Evolutionary conservation across 1,284 basidiomycete genomes (phyloP).

Genomic region (Nidula niveotomentosa): DNA sequence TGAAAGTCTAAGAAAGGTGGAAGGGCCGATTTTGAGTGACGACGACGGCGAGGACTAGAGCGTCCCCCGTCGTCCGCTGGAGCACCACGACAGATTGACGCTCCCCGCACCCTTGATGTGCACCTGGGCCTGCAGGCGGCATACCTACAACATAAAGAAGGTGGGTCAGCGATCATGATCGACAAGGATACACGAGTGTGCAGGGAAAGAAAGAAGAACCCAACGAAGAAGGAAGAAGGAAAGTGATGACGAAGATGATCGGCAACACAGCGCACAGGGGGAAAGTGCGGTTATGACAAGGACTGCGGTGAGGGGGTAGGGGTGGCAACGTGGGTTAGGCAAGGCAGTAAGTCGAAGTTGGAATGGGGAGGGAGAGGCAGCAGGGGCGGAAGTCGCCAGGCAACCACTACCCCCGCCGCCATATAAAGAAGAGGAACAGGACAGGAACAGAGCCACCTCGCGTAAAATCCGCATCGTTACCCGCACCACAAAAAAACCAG

Average conservation of each 20-base stretch:
- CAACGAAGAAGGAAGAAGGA: constrained; percentile 2
- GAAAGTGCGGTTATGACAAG: too few relatives aligned
- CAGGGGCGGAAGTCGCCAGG: background rate
- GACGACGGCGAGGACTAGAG: background rate
- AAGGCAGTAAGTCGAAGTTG: background rate
- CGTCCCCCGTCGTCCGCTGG: constrained; percentile 14
- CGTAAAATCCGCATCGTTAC: background rate
- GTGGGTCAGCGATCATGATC: background rate
- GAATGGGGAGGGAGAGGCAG: background rate
- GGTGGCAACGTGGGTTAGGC: background rate
- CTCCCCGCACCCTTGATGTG: constrained; percentile 33
- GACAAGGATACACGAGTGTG: constrained; percentile 2
- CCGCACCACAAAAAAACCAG: background rate
- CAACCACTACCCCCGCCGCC: background rate
- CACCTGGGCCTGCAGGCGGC: constrained; percentile 31
- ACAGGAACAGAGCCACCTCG: background rate
- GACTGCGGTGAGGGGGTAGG: background rate
- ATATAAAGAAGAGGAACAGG: background rate
- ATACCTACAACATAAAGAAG: constrained; percentile 20
- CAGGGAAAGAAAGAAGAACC: constrained; percentile 4
- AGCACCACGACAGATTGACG: constrained; percentile 29
- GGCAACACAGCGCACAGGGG: too few relatives aligned
- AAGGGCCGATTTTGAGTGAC: background rate
- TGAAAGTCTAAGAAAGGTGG: background rate
- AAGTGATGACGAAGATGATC: background rate